These are phyloP conservation scores for Neurospora sublineolata DNA, from an alignment of 495 filamentous ascomycete species.

Conservation along the genomic window DNA sequence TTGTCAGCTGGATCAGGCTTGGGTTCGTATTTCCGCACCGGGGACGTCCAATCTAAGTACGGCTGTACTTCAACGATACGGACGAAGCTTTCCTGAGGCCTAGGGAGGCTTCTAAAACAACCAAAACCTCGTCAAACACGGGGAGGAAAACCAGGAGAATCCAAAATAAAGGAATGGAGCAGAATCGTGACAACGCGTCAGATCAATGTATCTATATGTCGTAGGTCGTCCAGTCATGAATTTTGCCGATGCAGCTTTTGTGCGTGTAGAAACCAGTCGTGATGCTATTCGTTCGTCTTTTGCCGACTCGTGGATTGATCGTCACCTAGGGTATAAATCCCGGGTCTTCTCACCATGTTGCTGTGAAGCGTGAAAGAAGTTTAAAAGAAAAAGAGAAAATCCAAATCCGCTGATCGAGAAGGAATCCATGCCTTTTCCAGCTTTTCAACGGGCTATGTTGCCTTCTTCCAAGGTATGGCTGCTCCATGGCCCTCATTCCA, in stretches of 20 bases:
- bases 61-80: not conserved
- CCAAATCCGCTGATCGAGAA: not conserved
- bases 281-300: not conserved
- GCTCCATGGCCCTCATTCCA: slow-evolving; percentile 24
- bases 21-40: not conserved
- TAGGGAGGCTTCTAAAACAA: not conserved
- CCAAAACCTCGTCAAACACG: not conserved
- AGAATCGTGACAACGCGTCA: slow-evolving; percentile 6
- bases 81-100: not conserved
- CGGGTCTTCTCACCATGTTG: slow-evolving; percentile 16
- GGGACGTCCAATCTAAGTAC: not conserved
- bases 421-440: not conserved
- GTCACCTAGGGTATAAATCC: slow-evolving; percentile 18
- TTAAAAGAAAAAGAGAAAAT: slow-evolving; percentile 26
- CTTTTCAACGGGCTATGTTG: not conserved
- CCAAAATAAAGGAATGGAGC: not conserved
- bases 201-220: slow-evolving; percentile 1
- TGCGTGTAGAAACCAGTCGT: not conserved
- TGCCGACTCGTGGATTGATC: slow-evolving; percentile 3
- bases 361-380: slow-evolving; percentile 40
- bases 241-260: not conserved
- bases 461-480: not conserved
- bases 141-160: not conserved
- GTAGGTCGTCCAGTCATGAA: not conserved
- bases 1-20: not conserved